Percentiles rank a stretch among this genome's conserved stretches.
Conservation (phyloP, 495 filamentous ascomycete species). For the Tuber melanosporum region DNA sequence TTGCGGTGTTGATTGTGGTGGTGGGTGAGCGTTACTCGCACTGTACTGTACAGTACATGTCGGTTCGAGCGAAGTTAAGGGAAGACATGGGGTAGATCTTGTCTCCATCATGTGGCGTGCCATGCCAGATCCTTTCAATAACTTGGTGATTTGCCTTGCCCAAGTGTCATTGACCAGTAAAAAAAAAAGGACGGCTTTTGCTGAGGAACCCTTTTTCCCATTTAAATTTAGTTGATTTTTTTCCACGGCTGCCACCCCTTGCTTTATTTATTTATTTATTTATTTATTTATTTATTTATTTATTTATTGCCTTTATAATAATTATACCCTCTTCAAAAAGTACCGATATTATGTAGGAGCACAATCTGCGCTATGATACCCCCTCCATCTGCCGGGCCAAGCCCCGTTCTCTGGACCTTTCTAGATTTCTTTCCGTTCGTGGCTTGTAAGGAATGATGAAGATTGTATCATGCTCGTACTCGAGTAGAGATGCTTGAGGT, state of each 20-base stretch:
- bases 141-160: neutral
- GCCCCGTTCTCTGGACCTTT: neutral
- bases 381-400: neutral
- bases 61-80: neutral
- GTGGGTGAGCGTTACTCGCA: neutral
- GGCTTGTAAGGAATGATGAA: neutral
- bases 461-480: neutral
- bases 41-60: neutral
- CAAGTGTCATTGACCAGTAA: neutral
- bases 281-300: too few species aligned
- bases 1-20: neutral
- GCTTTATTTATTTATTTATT: neutral
- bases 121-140: neutral
- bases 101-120: neutral
- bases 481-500: neutral
- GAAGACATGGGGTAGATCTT: conserved; percentile 4
- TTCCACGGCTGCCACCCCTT: neutral
- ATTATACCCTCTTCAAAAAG: neutral
- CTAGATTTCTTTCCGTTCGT: neutral
- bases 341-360: neutral
- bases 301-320: too few species aligned
- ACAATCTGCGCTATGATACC: neutral
- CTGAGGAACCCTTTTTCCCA: neutral
- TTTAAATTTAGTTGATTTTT: neutral
- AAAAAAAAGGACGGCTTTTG: neutral